Evolutionary conservation across 371 early-diverging fungal genomes (phyloP), one percentile per base, ranked within the genome.

Genomic region (Mucor velutinosus): DNA sequence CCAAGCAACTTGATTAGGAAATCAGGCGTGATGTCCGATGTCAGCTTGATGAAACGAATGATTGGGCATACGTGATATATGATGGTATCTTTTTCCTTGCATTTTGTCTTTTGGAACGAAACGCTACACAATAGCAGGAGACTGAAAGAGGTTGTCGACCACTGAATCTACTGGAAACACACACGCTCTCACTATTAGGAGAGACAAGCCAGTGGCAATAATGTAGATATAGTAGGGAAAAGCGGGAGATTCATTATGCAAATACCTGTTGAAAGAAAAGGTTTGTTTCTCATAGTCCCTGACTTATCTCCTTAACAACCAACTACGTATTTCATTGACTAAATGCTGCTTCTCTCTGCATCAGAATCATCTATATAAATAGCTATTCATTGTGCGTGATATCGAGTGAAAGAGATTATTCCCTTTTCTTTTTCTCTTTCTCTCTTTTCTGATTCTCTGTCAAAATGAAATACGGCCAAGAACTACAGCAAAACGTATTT

Each of bases 311-410:
- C 47, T 47, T 47, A 47, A 47, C 47, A 47, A 47, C 47, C 21
- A 19, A 47, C 47, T 47, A 47, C 47, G 19, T 23, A 47, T 47
- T 47, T 47, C 47, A 47, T 47, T 47, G 19, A 19, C 47, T 21
- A 47, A 47, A 47, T 19, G 19, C 47, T 47, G 47, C 47, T 47
- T 47, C 47, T 47, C 10, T 21, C 11, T 47, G 47, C 47, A 47
- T 47, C 47, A 47, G 8, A 17, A 47, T 47, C 4, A 92, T 11
- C 84, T 98, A 25, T 87, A 95, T 57, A 91, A 92, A 64, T 86
- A 88, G 57, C 83, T 87, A 58, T 90, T 98, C 19, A 95, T 97
- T 76, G 94, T 95, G 60, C 90, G 91, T 66, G 93, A 82, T 47
- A 65, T 72, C 81, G 0, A 78, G 81, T 35, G 75, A 66, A 32